phyloP scores from a whole-genome alignment of 805 yeast genomes.

The Tetrapisispora pingtungensis region DNA sequence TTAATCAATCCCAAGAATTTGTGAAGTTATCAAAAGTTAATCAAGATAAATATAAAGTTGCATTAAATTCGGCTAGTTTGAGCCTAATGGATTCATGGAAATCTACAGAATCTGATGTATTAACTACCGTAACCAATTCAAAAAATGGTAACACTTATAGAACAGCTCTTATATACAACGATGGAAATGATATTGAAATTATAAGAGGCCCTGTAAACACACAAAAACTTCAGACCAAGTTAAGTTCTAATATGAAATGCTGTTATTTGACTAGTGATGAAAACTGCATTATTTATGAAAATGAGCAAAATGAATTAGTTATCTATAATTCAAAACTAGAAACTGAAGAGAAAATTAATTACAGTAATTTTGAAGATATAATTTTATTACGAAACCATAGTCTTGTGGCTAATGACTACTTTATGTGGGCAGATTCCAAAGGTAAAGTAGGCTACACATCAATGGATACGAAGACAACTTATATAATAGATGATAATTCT shows the following conservation, averaged over 20 bases:
- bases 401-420: conserved; percentile 8
- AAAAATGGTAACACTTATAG: not conserved
- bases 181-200: not conserved
- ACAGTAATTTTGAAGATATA: conserved; percentile 1
- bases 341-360: not conserved
- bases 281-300: not conserved
- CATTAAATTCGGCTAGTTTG: not conserved
- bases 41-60: conserved; percentile 3
- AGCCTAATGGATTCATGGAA: not conserved
- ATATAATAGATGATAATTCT: not conserved
- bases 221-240: not conserved
- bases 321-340: not conserved
- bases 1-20: conserved; percentile 1
- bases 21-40: conserved; percentile 1
- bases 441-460: conserved; percentile 12
- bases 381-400: conserved; percentile 11
- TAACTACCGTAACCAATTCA: not conserved
- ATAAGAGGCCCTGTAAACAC: not conserved
- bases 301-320: not conserved
- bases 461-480: not conserved
- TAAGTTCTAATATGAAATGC: not conserved
- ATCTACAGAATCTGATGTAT: not conserved
- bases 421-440: conserved; percentile 10
- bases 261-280: not conserved
- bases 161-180: not conserved